phyloP scores from a whole-genome alignment of 352 stramenopile genomes.

The Phytophthora pisi region DNA sequence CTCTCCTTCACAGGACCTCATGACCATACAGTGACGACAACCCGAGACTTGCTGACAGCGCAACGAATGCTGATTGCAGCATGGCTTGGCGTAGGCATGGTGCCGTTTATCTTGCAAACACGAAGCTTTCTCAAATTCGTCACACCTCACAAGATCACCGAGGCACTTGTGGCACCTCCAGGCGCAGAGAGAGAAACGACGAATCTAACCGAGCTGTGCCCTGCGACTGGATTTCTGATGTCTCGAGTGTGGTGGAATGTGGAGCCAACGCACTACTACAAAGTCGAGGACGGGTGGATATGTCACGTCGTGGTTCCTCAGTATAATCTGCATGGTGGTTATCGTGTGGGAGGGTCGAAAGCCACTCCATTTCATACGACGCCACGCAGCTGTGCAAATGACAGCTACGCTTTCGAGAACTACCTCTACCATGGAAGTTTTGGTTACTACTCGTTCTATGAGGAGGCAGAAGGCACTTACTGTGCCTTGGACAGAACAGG shows the following conservation, averaged over 20 bases:
- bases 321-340: slow-evolving; percentile 19
- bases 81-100: slow-evolving; percentile 11
- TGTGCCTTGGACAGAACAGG: slow-evolving; percentile 16
- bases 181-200: neutral
- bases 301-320: slow-evolving; percentile 24
- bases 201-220: slow-evolving; percentile 11
- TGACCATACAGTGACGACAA: neutral
- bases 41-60: neutral
- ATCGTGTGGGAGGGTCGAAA: slow-evolving; percentile 6
- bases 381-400: slow-evolving; percentile 1
- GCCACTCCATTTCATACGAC: slow-evolving; percentile 1
- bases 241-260: slow-evolving; percentile 29
- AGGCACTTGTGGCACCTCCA: neutral
- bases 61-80: slow-evolving; percentile 11
- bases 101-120: slow-evolving; percentile 19
- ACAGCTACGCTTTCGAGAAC: slow-evolving; percentile 15
- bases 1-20: neutral
- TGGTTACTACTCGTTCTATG: slow-evolving; percentile 23
- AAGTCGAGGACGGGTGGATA: neutral
- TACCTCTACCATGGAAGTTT: slow-evolving; percentile 22
- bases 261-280: slow-evolving; percentile 21
- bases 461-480: slow-evolving; percentile 18
- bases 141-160: slow-evolving; percentile 15
- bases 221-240: slow-evolving; percentile 18
- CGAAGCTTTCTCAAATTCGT: slow-evolving; percentile 22